Percentiles rank a stretch among this genome's conserved stretches.
phyloP scores from a whole-genome alignment of 305 asterid species.

The Fraxinus nigra region DNA sequence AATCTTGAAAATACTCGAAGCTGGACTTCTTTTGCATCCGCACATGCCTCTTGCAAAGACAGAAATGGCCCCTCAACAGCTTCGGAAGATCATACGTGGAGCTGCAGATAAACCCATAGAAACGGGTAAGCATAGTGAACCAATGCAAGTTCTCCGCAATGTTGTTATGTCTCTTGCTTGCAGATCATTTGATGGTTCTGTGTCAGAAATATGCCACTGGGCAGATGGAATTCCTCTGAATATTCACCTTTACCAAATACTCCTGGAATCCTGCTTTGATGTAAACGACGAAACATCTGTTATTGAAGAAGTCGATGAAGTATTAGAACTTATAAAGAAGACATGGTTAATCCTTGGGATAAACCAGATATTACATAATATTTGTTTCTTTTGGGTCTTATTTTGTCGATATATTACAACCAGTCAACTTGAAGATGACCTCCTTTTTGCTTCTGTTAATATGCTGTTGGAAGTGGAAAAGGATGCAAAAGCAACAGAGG shows the following conservation, averaged over 20 bases:
- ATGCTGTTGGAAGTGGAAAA: conserved; percentile 61
- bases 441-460: conserved; percentile 60
- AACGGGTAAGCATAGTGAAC: conserved; percentile 62
- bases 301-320: conserved; percentile 84
- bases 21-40: conserved; percentile 74
- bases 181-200: conserved; percentile 74
- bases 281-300: conserved; percentile 59
- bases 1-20: conserved; percentile 67
- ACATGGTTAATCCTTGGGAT: conserved; percentile 82
- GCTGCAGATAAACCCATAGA: conserved; percentile 62
- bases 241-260: conserved; percentile 59
- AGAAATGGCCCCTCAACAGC: conserved; percentile 44
- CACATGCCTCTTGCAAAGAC: conserved; percentile 54
- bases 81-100: conserved; percentile 47
- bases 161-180: conserved; percentile 60
- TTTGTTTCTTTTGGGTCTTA: conserved; percentile 78
- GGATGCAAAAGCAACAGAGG: conserved; percentile 43
- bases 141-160: conserved; percentile 50
- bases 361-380: conserved; percentile 58
- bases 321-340: conserved; percentile 71
- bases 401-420: conserved; percentile 51
- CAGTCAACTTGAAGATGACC: conserved; percentile 64
- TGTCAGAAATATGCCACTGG: conserved; percentile 76
- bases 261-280: conserved; percentile 79
- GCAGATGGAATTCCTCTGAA: conserved; percentile 86